Evolutionary conservation across 176 grass and related monocot species (phyloP).

Genomic region (Dendrocalamus sinicus): DNA sequence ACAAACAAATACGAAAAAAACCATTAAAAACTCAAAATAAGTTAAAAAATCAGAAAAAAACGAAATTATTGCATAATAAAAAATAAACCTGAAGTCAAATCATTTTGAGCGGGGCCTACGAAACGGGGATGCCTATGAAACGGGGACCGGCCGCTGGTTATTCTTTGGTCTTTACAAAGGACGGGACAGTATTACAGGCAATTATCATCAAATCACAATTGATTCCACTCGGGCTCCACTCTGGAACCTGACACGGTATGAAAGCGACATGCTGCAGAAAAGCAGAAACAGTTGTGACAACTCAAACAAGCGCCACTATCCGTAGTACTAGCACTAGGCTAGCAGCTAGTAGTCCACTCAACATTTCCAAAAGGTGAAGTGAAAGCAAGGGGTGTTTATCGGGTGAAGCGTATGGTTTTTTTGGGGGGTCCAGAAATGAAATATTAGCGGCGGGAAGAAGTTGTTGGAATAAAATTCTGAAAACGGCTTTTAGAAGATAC

Average conservation of each 20-base stretch:
- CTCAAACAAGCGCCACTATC: not conserved
- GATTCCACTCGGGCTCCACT: not conserved
- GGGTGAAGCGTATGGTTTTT: no score
- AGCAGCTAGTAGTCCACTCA: not conserved
- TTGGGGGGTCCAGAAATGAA: no score
- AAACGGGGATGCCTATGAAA: constrained; percentile 1
- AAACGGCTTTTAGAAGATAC: no score
- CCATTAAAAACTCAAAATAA: no score
- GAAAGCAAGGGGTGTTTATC: not conserved
- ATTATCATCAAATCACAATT: not conserved
- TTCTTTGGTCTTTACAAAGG: not conserved
- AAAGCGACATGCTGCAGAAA: not conserved
- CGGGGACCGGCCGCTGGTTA: not conserved
- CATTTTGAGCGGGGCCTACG: no score
- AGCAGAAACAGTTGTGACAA: constrained; percentile 21
- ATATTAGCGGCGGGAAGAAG: no score
- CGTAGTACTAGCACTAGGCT: not conserved
- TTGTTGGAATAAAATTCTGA: no score
- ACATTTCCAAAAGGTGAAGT: not conserved
- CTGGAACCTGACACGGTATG: not conserved
- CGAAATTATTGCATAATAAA: no score
- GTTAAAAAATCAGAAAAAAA: no score
- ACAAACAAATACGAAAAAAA: no score
- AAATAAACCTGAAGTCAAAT: no score
- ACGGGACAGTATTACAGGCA: not conserved